Conservation (phyloP, 129 eudicot genomes). For the Artemisia tridentata region DNA sequence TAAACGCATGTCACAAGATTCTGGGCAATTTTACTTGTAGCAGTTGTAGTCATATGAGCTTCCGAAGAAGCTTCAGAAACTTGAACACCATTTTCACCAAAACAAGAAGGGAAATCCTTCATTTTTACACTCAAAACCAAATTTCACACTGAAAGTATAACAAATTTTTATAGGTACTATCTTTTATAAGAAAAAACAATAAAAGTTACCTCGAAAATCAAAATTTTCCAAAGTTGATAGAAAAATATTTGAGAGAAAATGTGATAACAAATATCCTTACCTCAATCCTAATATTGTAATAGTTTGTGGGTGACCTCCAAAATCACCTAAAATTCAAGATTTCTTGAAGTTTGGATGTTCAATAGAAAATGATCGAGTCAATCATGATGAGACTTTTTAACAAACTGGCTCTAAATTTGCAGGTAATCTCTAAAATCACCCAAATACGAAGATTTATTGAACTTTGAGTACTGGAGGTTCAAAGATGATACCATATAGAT, state of each 20-base stretch:
- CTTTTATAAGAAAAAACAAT: background rate
- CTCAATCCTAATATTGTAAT: background rate
- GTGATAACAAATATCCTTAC: too few relatives aligned
- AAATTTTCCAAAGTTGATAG: too few relatives aligned
- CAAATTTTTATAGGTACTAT: background rate
- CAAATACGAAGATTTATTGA: too few relatives aligned
- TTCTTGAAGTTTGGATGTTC: background rate
- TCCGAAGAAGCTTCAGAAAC: conserved; percentile 45
- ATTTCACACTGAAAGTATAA: background rate
- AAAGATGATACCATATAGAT: too few relatives aligned
- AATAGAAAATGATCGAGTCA: background rate
- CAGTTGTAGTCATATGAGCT: conserved; percentile 18
- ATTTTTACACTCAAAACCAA: conserved; percentile 21
- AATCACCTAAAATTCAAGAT: background rate
- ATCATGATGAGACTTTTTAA: background rate
- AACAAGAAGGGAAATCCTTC: conserved; percentile 83
- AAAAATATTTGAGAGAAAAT: too few relatives aligned
- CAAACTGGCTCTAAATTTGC: too few relatives aligned
- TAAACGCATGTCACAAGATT: conserved; percentile 67
- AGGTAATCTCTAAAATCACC: too few relatives aligned
- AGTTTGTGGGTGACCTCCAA: conserved; percentile 15
- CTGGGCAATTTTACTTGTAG: conserved; percentile 34
- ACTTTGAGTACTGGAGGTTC: too few relatives aligned
- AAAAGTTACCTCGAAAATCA: background rate
- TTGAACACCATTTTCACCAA: conserved; percentile 74